Conservation (phyloP, 768 basidiomycete species). For the Suillus ampliporus region DNA sequence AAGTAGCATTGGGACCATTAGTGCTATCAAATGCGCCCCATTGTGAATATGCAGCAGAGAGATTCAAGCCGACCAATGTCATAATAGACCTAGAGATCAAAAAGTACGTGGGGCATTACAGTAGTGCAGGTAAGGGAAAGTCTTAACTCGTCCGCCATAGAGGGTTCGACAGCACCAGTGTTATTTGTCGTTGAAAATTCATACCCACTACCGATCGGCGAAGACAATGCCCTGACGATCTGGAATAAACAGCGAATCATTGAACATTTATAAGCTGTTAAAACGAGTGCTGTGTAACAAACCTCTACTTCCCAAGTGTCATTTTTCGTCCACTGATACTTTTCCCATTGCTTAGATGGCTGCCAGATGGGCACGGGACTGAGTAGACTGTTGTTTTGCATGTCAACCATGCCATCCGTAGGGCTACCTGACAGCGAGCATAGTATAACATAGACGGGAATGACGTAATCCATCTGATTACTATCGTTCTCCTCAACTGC, state of each 20-base stretch:
- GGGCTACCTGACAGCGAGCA: background rate
- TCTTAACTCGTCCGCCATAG: background rate
- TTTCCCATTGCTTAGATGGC: background rate
- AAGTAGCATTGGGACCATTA: background rate
- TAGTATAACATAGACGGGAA: background rate
- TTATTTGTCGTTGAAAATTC: background rate
- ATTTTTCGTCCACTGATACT: background rate
- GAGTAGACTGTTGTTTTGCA: background rate
- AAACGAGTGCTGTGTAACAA: background rate
- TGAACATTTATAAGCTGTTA: background rate
- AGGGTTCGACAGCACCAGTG: background rate
- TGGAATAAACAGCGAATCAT: background rate
- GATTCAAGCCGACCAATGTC: background rate
- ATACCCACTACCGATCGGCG: background rate
- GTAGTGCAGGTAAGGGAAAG: background rate
- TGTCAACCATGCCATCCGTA: background rate
- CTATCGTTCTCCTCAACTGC: too few species aligned
- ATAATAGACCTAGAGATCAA: background rate
- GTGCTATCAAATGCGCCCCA: accelerated
- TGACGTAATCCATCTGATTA: too few species aligned
- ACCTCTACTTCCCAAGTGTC: background rate
- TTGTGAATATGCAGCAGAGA: background rate
- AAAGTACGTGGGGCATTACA: background rate
- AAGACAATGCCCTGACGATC: background rate
- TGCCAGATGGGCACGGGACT: background rate